These are phyloP conservation scores for Suillus alpinus DNA, from an alignment of 768 basidiomycete genomes.

Conservation along the genomic window DNA sequence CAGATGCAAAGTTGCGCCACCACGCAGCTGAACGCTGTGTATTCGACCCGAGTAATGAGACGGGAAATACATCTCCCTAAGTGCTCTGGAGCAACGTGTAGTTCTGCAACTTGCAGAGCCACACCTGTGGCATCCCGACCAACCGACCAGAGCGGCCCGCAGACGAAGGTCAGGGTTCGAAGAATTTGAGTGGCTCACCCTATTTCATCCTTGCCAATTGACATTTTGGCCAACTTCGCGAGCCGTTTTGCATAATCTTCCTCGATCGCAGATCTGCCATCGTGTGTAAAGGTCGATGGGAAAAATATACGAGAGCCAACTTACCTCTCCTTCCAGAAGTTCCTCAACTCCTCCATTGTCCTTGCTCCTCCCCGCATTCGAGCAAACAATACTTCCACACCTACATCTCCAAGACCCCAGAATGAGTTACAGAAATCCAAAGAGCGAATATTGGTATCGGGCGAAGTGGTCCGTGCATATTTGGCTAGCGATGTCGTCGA, in stretches of 20 bases:
- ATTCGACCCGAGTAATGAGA: not conserved
- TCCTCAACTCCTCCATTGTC: constrained; percentile 85
- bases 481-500: constrained; percentile 79
- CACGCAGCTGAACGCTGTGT: not conserved
- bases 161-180: not conserved
- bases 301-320: constrained; percentile 21
- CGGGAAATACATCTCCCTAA: not conserved
- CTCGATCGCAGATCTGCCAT: constrained; percentile 76
- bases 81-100: not conserved
- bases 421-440: constrained; percentile 96
- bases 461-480: constrained; percentile 57
- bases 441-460: constrained; percentile 43
- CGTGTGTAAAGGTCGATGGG: constrained; percentile 7
- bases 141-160: constrained; percentile 1
- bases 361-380: constrained; percentile 82
- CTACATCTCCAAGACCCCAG: constrained; percentile 86
- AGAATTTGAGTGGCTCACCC: constrained; percentile 58
- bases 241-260: constrained; percentile 93
- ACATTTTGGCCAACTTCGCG: constrained; percentile 69
- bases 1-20: not conserved
- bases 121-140: constrained; percentile 2
- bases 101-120: not conserved
- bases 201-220: constrained; percentile 87
- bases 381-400: constrained; percentile 88
- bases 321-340: constrained; percentile 93